These are phyloP conservation scores for Aspergillus floridensis DNA, from an alignment of 2,329 filamentous ascomycete species.

Conservation along the genomic window DNA sequence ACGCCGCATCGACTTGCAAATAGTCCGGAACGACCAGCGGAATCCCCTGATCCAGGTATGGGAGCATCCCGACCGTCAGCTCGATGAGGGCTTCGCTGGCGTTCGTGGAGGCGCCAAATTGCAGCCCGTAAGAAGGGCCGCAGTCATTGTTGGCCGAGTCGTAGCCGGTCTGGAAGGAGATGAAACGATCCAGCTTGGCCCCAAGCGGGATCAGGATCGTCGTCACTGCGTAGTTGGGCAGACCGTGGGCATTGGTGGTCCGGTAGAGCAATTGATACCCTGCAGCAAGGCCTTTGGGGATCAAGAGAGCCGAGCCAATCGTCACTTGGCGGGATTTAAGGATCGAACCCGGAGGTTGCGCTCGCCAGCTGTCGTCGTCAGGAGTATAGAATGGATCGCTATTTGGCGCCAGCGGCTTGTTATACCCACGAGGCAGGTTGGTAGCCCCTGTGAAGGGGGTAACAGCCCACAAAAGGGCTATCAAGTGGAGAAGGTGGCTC, in stretches of 20 bases:
- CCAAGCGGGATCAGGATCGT: not conserved
- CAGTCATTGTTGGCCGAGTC: not conserved
- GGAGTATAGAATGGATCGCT: not conserved
- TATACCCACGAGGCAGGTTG: not conserved
- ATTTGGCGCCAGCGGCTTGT: not conserved
- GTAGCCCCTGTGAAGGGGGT: not conserved
- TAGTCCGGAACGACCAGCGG: not conserved
- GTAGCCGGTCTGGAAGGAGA: not conserved
- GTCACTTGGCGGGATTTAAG: not conserved
- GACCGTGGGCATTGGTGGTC: not conserved
- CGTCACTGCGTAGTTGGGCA: not conserved
- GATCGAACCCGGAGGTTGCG: not conserved
- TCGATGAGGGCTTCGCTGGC: not conserved
- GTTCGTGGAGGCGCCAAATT: not conserved
- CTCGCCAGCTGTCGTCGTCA: not conserved
- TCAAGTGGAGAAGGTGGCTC: not conserved
- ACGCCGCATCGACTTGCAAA: not conserved
- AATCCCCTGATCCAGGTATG: not conserved
- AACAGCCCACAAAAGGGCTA: not conserved
- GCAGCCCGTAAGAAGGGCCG: not conserved
- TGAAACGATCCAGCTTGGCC: not conserved
- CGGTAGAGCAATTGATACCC: not conserved
- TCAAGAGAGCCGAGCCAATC: not conserved
- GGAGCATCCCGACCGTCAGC: not conserved
- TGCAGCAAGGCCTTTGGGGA: not conserved